Percentiles rank a stretch among this genome's conserved stretches.
Evolutionary conservation across 2,329 filamentous ascomycete species (phyloP).

Genomic region (Zelopaecilomyces penicillatus): DNA sequence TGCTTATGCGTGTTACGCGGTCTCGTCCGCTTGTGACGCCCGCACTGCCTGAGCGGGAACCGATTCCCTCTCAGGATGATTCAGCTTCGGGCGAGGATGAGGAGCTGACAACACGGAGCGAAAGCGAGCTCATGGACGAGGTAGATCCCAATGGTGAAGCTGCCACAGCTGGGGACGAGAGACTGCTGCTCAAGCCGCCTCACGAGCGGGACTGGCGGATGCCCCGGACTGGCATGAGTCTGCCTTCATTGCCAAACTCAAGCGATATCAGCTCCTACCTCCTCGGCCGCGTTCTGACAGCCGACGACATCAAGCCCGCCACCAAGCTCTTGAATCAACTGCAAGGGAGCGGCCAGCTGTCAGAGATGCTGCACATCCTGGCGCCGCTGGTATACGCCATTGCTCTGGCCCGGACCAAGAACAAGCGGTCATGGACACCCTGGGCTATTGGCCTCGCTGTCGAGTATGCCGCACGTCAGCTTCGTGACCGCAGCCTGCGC

Average conservation of each 20-base stretch:
- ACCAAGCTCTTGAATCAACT: constrained; percentile 77
- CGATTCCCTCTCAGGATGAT: constrained; percentile 51
- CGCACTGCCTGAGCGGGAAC: constrained; percentile 76
- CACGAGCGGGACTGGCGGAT: constrained; percentile 68
- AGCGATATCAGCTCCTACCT: constrained; percentile 82
- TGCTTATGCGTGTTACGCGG: constrained; percentile 75
- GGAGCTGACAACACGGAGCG: constrained; percentile 29
- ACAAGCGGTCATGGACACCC: constrained; percentile 79
- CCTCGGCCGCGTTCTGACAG: constrained; percentile 80
- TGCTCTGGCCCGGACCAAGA: constrained; percentile 62
- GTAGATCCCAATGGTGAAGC: constrained; percentile 24
- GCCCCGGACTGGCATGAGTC: constrained; percentile 82
- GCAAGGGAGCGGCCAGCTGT: constrained; percentile 63
- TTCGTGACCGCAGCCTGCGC: constrained; percentile 64
- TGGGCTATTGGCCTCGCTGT: constrained; percentile 82
- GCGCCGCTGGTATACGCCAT: constrained; percentile 81
- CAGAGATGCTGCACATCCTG: constrained; percentile 87
- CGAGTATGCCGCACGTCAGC: constrained; percentile 82
- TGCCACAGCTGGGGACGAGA: constrained; percentile 4
- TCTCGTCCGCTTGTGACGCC: constrained; percentile 76
- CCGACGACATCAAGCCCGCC: constrained; percentile 93
- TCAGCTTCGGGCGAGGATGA: constrained; percentile 33
- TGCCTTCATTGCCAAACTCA: constrained; percentile 74
- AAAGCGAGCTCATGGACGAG: constrained; percentile 36
- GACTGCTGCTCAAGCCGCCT: constrained; percentile 20